These are phyloP conservation scores for Papiliotrema fonsecae DNA, from an alignment of 1,284 basidiomycete genomes.

Conservation along the genomic window DNA sequence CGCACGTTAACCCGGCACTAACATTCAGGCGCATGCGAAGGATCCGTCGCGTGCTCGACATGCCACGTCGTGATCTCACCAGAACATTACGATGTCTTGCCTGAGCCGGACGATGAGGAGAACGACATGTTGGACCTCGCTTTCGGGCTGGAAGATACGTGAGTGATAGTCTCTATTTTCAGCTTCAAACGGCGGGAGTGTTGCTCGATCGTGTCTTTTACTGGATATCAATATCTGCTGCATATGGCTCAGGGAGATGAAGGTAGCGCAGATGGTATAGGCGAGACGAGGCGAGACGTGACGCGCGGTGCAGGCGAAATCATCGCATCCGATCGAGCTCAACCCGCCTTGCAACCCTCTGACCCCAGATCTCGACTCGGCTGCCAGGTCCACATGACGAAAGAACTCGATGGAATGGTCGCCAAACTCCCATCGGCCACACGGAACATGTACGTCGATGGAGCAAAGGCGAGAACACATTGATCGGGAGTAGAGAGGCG, in stretches of 20 bases:
- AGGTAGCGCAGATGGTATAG: too few species aligned
- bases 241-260: too few species aligned
- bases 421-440: slow-evolving; percentile 88
- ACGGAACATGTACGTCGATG: slow-evolving; percentile 95
- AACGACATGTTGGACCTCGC: slow-evolving; percentile 99
- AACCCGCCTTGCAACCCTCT: neutral
- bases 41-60: slow-evolving; percentile 94
- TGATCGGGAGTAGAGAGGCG: too few species aligned
- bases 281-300: too few species aligned
- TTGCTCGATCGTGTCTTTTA: too few species aligned
- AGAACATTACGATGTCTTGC: slow-evolving; percentile 75
- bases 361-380: slow-evolving; percentile 55
- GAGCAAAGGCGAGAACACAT: too few species aligned
- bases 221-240: too few species aligned
- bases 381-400: slow-evolving; percentile 76
- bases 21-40: slow-evolving; percentile 92
- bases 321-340: too few species aligned
- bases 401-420: slow-evolving; percentile 77
- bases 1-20: too few species aligned
- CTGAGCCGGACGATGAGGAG: slow-evolving; percentile 94
- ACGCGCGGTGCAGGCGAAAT: too few species aligned
- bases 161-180: slow-evolving; percentile 37
- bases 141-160: slow-evolving; percentile 93
- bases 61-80: slow-evolving; percentile 89
- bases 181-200: too few species aligned